phyloP scores from a whole-genome alignment of 192 early-diverging fungal species.

The Coemansia sp. region DNA sequence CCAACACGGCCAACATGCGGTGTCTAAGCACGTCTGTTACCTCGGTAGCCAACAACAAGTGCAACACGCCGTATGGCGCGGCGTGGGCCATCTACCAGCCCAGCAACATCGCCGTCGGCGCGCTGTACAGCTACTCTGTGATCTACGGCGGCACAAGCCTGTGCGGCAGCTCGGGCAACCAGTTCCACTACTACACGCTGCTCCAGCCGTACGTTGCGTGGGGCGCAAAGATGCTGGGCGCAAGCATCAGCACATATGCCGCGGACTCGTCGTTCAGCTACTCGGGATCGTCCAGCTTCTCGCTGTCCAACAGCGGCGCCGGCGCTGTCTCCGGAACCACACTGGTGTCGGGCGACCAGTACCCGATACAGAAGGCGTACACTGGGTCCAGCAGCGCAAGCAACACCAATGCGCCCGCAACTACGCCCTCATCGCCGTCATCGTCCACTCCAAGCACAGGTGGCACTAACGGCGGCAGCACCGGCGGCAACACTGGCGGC shows the following conservation, averaged over 20 bases:
- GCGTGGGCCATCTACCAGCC: conserved; percentile 44
- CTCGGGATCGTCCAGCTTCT: conserved; percentile 16
- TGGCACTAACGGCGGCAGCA: not conserved
- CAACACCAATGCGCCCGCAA: conserved; percentile 6
- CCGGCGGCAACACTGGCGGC: not conserved
- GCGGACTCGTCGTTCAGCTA: conserved; percentile 18
- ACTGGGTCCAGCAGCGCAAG: conserved; percentile 21
- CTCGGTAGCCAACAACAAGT: conserved; percentile 35
- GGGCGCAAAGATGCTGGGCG: conserved; percentile 29
- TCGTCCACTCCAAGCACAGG: not conserved
- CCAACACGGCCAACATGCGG: conserved; percentile 32
- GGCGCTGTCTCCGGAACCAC: conserved; percentile 27
- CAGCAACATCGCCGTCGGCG: conserved; percentile 35
- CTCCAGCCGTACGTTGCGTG: conserved; percentile 42
- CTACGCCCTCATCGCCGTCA: not conserved
- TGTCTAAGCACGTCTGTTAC: conserved; percentile 28
- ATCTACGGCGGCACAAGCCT: conserved; percentile 25
- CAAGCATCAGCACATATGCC: conserved; percentile 23
- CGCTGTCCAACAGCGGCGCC: conserved; percentile 18
- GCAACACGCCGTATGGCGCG: conserved; percentile 39
- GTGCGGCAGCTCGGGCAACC: conserved; percentile 31
- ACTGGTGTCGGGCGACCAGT: conserved; percentile 37
- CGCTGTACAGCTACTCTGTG: conserved; percentile 41
- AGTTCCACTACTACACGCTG: conserved; percentile 46
- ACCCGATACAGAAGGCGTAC: conserved; percentile 28